Percentiles rank a stretch among this genome's conserved stretches.
Evolutionary conservation across 1,139 yeast species (phyloP).

Genomic region (Candida albicans): DNA sequence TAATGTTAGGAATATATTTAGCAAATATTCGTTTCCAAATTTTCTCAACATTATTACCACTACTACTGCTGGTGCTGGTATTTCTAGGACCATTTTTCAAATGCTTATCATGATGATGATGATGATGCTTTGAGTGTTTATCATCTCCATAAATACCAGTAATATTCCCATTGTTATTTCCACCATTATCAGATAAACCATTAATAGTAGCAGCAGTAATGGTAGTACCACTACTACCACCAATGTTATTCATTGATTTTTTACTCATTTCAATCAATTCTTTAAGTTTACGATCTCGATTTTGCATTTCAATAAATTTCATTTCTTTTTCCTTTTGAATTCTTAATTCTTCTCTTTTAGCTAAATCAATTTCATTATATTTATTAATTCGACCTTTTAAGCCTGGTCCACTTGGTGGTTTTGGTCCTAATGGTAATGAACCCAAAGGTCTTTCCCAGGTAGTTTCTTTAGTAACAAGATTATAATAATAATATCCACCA

Average conservation of each 20-base stretch:
- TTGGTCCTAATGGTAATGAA: slow-evolving; percentile 17
- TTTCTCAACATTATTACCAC: slow-evolving; percentile 27
- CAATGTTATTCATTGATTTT: neutral
- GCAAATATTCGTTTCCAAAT: slow-evolving; percentile 72
- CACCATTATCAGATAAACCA: too few species aligned
- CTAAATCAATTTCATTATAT: slow-evolving; percentile 19
- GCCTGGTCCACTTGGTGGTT: slow-evolving; percentile 28
- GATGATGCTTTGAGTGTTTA: neutral
- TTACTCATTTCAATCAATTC: slow-evolving; percentile 36
- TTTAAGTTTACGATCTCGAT: slow-evolving; percentile 38
- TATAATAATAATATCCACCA: slow-evolving; percentile 51
- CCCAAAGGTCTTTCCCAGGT: slow-evolving; percentile 60
- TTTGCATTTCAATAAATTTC: slow-evolving; percentile 30
- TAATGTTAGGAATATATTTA: slow-evolving; percentile 71
- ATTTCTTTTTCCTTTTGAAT: slow-evolving; percentile 33
- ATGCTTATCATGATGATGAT: slow-evolving; percentile 10
- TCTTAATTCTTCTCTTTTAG: slow-evolving; percentile 38
- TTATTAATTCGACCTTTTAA: slow-evolving; percentile 13
- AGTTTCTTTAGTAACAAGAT: slow-evolving; percentile 44
- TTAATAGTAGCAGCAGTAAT: slow-evolving; percentile 11
- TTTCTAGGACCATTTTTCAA: slow-evolving; percentile 8
- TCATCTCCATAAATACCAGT: too few species aligned
- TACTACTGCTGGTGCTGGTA: slow-evolving; percentile 12
- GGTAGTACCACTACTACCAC: slow-evolving; percentile 8
- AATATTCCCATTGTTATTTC: too few species aligned